These are phyloP conservation scores for Mucor indicus DNA, from an alignment of 371 early-diverging fungal genomes.

Conservation along the genomic window DNA sequence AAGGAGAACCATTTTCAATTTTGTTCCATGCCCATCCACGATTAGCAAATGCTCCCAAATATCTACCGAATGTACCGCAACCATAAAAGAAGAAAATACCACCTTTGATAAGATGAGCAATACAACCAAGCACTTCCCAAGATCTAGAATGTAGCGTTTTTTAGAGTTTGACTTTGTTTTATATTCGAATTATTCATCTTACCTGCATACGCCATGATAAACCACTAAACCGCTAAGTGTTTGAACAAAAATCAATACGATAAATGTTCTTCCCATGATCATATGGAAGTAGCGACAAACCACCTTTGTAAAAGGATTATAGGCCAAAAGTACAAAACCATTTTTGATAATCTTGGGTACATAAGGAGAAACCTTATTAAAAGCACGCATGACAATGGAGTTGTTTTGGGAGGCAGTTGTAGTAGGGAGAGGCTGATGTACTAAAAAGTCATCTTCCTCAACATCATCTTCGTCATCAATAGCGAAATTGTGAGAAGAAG, in stretches of 20 bases:
- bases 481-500: neutral
- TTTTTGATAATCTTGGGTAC: slow-evolving; percentile 36
- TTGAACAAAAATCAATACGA: slow-evolving; percentile 43
- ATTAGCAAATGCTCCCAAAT: slow-evolving; percentile 47
- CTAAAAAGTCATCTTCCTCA: neutral
- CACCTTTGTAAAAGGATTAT: slow-evolving; percentile 42
- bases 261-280: slow-evolving; percentile 38
- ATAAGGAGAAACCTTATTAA: slow-evolving; percentile 22
- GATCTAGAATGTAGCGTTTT: slow-evolving; percentile 4
- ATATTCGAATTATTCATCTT: slow-evolving; percentile 4
- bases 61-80: slow-evolving; percentile 42
- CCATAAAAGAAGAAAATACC: slow-evolving; percentile 53
- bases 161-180: neutral
- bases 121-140: slow-evolving; percentile 46
- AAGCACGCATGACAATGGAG: slow-evolving; percentile 23
- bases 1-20: slow-evolving; percentile 29
- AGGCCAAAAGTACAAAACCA: slow-evolving; percentile 32
- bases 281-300: slow-evolving; percentile 39
- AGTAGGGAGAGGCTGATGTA: neutral
- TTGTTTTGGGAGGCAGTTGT: slow-evolving; percentile 21
- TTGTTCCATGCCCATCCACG: slow-evolving; percentile 53
- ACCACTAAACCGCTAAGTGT: slow-evolving; percentile 47
- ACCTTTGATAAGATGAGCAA: slow-evolving; percentile 52
- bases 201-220: slow-evolving; percentile 50
- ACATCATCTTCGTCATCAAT: slow-evolving; percentile 20